Percentiles rank a stretch among this genome's conserved stretches.
phyloP scores from a whole-genome alignment of 257 asterid genomes.

The Fraxinus pennsylvanica region DNA sequence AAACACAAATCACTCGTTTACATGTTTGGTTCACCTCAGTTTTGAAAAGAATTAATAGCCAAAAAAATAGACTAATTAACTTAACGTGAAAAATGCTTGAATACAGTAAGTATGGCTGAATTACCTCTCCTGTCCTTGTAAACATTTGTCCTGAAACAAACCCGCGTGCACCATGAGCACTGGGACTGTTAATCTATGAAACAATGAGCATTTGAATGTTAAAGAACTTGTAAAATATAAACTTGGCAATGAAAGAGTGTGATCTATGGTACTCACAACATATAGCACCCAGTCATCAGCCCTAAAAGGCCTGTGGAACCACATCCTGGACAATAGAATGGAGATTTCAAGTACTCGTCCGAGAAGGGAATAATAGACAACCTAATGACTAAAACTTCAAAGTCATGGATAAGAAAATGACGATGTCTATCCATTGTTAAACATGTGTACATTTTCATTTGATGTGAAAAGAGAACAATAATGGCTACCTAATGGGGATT shows the following conservation, averaged over 20 bases:
- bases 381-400: slow-evolving; percentile 4
- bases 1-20: neutral
- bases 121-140: slow-evolving; percentile 82
- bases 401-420: slow-evolving; percentile 5
- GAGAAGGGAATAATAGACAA: neutral
- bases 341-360: slow-evolving; percentile 21
- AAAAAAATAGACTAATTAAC: neutral
- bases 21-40: neutral
- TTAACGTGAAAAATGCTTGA: neutral
- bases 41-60: neutral
- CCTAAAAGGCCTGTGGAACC: slow-evolving; percentile 88
- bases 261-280: slow-evolving; percentile 59
- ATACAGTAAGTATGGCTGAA: neutral
- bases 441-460: neutral
- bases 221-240: slow-evolving; percentile 15
- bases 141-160: slow-evolving; percentile 83
- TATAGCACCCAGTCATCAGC: slow-evolving; percentile 96
- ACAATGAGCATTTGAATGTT: neutral
- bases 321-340: slow-evolving; percentile 62
- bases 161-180: slow-evolving; percentile 77
- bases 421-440: neutral
- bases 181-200: slow-evolving; percentile 71
- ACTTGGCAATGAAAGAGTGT: slow-evolving; percentile 3
- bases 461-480: neutral
- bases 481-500: neutral